Base-by-base conservation (phyloP, 306 rosid genomes). In the Elaeagnus macrophylla region DNA sequence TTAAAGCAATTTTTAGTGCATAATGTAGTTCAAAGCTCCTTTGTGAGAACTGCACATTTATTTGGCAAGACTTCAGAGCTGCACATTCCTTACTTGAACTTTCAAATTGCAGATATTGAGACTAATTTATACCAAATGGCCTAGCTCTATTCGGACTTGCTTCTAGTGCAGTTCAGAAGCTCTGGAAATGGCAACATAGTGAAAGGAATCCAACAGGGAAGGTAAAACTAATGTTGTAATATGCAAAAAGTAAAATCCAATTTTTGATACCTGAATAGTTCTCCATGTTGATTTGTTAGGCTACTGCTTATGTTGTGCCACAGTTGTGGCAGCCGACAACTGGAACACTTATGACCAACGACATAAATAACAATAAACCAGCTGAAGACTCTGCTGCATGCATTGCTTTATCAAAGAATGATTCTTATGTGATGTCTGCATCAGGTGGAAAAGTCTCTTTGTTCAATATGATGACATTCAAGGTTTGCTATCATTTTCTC, bases 391-490 rank as follows among this genome's bases (percentile, higher is more conserved):
- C 68, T 60, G 53, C 71, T 50, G 74, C 79, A 11, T 74, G 79
- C 56, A 74, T 74, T 48, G 79, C 79, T 59, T 55, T 74, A 59
- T 74, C 79, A 9, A 74, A 68, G 60, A 74, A 74, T 39, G 79
- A 74, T 43, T 74, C 79, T 44, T 74, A 74, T 37, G 79, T 74
- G 50, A 74, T 74, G 79, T 74, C 79, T 50, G 79, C 79, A 15
- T 74, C 79, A 50, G 79, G 79, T 7, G 79, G 79, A 56, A 74
- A 74, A 57, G 71, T 74, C 43, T 74, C 79, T 35, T 45, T 74
- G 48, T 74, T 74, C 61, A 74, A 74, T 62, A 74, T 74, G 79
- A 74, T 74, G 79, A 68, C 79, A 12, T 74, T 74, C 49, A 74
- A 74, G 79, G 79, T 74, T 49, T 52, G 64, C 37, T 48, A n/a